These are phyloP conservation scores for Diaporthe ampelina DNA, from an alignment of 2,329 filamentous ascomycete genomes.

Conservation along the genomic window DNA sequence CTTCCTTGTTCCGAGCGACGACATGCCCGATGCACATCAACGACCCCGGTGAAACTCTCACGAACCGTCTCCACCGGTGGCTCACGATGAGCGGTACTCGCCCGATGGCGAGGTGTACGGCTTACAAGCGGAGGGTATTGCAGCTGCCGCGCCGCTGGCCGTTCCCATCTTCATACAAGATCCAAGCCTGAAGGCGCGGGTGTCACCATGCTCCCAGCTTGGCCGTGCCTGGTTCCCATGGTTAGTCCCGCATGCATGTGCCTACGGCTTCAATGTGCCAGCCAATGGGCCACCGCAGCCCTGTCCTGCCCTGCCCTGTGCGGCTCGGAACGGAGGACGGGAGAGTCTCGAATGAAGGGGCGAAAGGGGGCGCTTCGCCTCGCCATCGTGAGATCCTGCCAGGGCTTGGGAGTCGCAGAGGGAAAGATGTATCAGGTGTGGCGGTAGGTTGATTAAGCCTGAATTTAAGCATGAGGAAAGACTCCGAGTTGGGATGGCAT, in stretches of 20 bases:
- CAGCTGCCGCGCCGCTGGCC: not conserved
- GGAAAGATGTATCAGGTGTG: not conserved
- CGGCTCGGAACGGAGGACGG: conserved; percentile 6
- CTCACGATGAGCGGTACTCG: not conserved
- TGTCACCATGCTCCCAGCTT: not conserved
- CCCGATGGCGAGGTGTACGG: not conserved
- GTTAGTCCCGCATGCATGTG: not conserved
- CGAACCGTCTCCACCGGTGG: not conserved
- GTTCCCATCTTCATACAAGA: not conserved
- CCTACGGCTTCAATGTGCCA: not conserved
- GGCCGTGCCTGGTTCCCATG: conserved; percentile 11
- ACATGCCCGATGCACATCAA: conserved; percentile 23
- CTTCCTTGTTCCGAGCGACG: conserved; percentile 11
- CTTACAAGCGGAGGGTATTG: not conserved
- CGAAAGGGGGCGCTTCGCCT: not conserved
- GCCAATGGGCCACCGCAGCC: not conserved
- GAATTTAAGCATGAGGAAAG: conserved; percentile 35
- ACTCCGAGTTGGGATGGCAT: conserved; percentile 23
- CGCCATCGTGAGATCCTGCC: conserved; percentile 22
- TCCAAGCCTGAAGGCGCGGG: not conserved
- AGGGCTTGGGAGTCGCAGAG: conserved; percentile 9
- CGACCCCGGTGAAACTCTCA: not conserved
- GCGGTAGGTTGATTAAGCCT: conserved; percentile 14
- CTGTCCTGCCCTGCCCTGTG: not conserved
- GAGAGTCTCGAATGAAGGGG: not conserved